Evolutionary conservation across 768 basidiomycete genomes (phyloP).

Genomic region (Hypholoma fasciculare): DNA sequence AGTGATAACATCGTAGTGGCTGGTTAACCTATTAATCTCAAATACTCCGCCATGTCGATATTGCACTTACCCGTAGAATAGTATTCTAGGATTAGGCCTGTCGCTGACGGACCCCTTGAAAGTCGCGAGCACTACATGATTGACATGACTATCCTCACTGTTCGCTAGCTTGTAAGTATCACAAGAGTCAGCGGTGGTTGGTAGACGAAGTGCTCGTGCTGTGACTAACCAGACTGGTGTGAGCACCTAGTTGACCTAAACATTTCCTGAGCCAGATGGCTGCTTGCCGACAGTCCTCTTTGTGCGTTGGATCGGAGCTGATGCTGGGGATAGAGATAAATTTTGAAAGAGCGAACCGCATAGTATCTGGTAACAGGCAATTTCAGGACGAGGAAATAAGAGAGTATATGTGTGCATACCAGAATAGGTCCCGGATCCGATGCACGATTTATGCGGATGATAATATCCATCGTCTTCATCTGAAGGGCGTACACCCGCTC

Average conservation of each 20-base stretch:
- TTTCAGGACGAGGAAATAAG: background rate
- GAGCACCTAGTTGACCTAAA: slow-evolving; percentile 84
- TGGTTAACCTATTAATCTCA: slow-evolving; percentile 23
- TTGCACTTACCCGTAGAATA: slow-evolving; percentile 81
- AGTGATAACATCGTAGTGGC: slow-evolving; percentile 96
- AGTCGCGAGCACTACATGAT: slow-evolving; percentile 88
- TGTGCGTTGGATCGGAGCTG: slow-evolving; percentile 62
- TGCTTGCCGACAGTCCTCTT: slow-evolving; percentile 91
- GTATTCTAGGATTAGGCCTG: slow-evolving; percentile 64
- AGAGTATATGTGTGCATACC: slow-evolving; percentile 14
- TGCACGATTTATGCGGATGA: slow-evolving; percentile 14
- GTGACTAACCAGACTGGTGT: slow-evolving; percentile 63
- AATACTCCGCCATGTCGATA: background rate
- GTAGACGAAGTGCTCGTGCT: background rate
- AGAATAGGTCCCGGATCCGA: slow-evolving; percentile 22
- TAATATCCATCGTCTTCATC: slow-evolving; percentile 14
- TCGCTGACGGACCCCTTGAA: slow-evolving; percentile 72
- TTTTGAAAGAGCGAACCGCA: slow-evolving; percentile 79
- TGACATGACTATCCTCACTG: slow-evolving; percentile 56
- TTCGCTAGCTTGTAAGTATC: slow-evolving; percentile 61
- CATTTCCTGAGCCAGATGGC: slow-evolving; percentile 92
- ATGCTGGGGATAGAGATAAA: slow-evolving; percentile 90
- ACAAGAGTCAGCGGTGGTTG: background rate
- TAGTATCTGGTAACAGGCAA: slow-evolving; percentile 50
- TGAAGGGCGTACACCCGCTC: slow-evolving; percentile 17